Base-by-base conservation (phyloP, 148 eudicot genomes). In the Selenicereus undatus region DNA sequence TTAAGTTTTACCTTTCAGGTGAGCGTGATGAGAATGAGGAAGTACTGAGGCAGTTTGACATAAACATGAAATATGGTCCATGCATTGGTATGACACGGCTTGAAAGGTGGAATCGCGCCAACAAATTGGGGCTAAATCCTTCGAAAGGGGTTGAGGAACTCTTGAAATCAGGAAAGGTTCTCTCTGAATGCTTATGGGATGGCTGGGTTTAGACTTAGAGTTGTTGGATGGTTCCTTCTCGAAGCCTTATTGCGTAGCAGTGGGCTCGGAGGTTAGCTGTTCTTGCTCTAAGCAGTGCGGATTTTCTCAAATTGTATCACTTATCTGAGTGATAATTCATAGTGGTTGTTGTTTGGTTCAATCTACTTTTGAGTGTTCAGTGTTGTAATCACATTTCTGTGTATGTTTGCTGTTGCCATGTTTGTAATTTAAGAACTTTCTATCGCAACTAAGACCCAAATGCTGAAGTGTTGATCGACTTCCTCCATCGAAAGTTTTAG, bases 21-120 rank as follows among this genome's bases (percentile, higher is more conserved):
- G 85, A 84, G n/a, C 74, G 73, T 78, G 97, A 89, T 82, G 82
- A 16, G 64, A 86, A 85, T 10, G 94, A 89, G 88, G 90, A 86
- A 77, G 77, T 87, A 75, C 65, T 92, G 83, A 91, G 92, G 90
- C 92, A 88, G 74, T 92, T 92, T 50, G 96, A 92, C 86, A 86
- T 88, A 88, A 92, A 90, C 79, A 88, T 92, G 89, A 86, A 81
- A 11, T 92, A 90, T 56, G 95, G 95, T 73, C 95, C 95, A 3
- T 90, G 93, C 85, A 70, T 88, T 39, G 95, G 95, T 76, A 86
- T 90, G 89, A 83, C 66, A 54, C 78, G 95, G 72, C 81, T 91
- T 60, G 91, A 82, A 45, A 87, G 95, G 0, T 91, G 93, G 93
- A 88, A 85, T 65, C 93, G 95, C 48, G 95, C 95, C 0, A 68